Base-by-base conservation (phyloP, 768 basidiomycete species). In the Boletus tomentosulus region DNA sequence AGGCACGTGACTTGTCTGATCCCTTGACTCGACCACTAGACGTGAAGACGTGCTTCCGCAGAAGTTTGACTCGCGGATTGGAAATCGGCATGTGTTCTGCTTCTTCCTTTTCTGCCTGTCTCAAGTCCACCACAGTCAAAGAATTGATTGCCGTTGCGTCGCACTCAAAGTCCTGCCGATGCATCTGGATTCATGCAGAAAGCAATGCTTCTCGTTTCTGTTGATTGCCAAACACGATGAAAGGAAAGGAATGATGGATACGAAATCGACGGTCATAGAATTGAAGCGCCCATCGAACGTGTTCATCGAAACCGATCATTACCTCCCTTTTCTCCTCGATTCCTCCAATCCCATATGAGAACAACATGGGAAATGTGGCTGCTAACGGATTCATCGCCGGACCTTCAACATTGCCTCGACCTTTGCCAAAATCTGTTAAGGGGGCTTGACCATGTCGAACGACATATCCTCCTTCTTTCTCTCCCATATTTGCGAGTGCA, bases 131-230 rank as follows among this genome's bases (percentile, higher is more conserved):
- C 6, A 60, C 53, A 1, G 59, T 73, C 1, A 78, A 45, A 0
- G 64, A 49, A 0, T 53, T 24, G 1, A 76, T 54, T 0, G 65
- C 19, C 0, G 45, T 25, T 8, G 60, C 58, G 10, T 73, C 59
- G 6, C 24, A 1, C 4, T 58, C 48, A 51, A 70, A 75, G 6
- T 59, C 45, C 3, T 49, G 34, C 0, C 57, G 53, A 4, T 62
- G 53, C 50, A 77, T 72, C 45, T 77, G 74, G 0, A 79, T 37
- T 0, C 43, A 39, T 0, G 74, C 66, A 0, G 73, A 73, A 6
- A 31, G 19, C 1, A 65, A 48, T 1, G 57, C 66, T 30, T 73
- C 54, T 3, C 66, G 56, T 11, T 60, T 57, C 46, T 74, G 73
- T 3, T 50, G 19, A 27, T 73, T 69, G 0, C 63, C 57, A 51